Evolutionary conservation across 2,329 filamentous ascomycete species (phyloP), one percentile per base, ranked within the genome.

Genomic region (Gaeumannomyces sp.): DNA sequence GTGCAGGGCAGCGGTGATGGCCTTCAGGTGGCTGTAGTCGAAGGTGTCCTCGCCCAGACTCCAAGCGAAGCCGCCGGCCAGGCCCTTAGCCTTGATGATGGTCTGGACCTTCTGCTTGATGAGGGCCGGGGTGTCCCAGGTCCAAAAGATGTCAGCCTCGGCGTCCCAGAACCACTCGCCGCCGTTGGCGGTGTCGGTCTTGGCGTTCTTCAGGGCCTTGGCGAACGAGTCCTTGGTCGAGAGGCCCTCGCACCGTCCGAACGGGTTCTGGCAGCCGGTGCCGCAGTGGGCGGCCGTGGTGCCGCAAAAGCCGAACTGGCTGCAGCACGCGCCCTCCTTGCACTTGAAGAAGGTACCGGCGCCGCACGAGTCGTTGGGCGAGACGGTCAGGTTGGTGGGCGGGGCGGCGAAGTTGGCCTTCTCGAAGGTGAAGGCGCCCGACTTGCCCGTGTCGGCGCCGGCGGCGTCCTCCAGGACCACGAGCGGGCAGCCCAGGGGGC

Each of bases 151-250:
- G 6, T 73, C 71, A 28, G 76, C 76, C 2, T 71, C 67, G 0
- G 72, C 38, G 66, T 86, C 82, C 77, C 80, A 83, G 73, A 77
- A 86, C 77, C 83, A 86, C 72, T 83, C 82, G 2, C 81, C 84
- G 0, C 83, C 81, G 66, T 83, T 79, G 3, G 71, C 73, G 5
- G 80, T 79, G 28, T 84, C 78, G 0, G 81, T 75, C 57, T 76
- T 68, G 22, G 79, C 77, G 31, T 79, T 70, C 4, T 71, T 64
- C 5, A 80, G 65, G 11, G 81, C 83, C 27, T 72, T 73, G 29
- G 73, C 68, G 74, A 84, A 84, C 0, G 74, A 79, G 64, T 71
- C 64, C 28, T 65, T 67, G 27, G 58, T 65, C 22, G 66, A 63
- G 16, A 29, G 59, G 45, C 69, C 68, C 33, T 28, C 45, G 67